Percentiles rank a stretch among this genome's conserved stretches.
These are phyloP conservation scores for Akanthomyces lecanii DNA, from an alignment of 2,329 filamentous ascomycete genomes.

Conservation along the genomic window DNA sequence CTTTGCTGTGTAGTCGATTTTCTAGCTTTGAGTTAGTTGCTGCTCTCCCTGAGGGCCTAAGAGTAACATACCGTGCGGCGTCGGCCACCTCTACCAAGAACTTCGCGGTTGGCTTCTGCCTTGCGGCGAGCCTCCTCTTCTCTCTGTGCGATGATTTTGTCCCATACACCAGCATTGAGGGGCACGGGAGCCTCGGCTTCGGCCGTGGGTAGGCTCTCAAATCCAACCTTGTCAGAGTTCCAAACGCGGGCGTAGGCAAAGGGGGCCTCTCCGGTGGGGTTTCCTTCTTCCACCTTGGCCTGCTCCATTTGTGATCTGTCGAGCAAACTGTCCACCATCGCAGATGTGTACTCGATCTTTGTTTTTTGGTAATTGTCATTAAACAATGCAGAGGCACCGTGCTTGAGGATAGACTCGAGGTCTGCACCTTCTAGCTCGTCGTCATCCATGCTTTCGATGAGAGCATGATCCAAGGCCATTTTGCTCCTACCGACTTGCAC, in stretches of 20 bases:
- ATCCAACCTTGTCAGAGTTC: conserved; percentile 71
- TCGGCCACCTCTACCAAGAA: conserved; percentile 81
- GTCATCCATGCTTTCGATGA: conserved; percentile 87
- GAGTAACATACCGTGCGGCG: conserved; percentile 45
- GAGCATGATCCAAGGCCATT: conserved; percentile 88
- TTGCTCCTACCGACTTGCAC: conserved; percentile 94
- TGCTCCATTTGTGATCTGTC: conserved; percentile 79
- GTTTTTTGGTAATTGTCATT: conserved; percentile 64
- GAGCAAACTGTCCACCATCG: conserved; percentile 83
- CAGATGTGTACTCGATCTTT: conserved; percentile 76
- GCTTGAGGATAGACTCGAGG: conserved; percentile 79
- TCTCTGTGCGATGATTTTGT: conserved; percentile 79
- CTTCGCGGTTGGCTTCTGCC: conserved; percentile 62
- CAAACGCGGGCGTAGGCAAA: conserved; percentile 91
- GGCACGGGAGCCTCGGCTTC: conserved; percentile 49
- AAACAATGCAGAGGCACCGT: conserved; percentile 85
- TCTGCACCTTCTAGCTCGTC: conserved; percentile 77
- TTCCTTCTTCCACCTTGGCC: conserved; percentile 58
- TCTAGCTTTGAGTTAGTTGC: conserved; percentile 21
- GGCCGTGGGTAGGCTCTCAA: conserved; percentile 59
- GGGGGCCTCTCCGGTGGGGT: conserved; percentile 66
- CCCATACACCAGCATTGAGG: conserved; percentile 74
- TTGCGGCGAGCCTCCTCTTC: conserved; percentile 74
- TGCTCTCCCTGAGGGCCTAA: neutral
- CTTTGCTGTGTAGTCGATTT: conserved; percentile 31